Base-by-base conservation (phyloP, 2,329 filamentous ascomycete species). In the Penicillium thymicola region DNA sequence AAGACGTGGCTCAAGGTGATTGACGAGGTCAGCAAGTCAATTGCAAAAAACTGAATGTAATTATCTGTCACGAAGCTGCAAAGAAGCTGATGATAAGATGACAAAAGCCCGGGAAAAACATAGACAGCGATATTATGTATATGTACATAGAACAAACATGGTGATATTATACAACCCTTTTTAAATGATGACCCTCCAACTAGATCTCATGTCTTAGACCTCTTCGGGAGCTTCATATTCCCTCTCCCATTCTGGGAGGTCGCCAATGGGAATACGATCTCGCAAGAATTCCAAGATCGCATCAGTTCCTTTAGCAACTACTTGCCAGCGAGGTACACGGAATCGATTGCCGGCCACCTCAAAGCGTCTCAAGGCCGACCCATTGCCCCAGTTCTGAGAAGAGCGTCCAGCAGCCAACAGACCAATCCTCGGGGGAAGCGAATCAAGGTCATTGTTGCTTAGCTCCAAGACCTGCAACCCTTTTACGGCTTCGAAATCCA, bases 321-420 rank as follows among this genome's bases (percentile, higher is more conserved):
- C 83, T 60, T 89, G 89, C 78, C 89, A 92, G 55, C 89, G 85
- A 0, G 93, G 93, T 32, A 97, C 91, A 32, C 90, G 82, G 75
- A 97, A 97, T 32, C 86, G 82, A 71, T 97, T 97, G 0, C 92
- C 92, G 28, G 84, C 84, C 4, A 96, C 88, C 46, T 96, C 88
- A 10, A 97, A 77, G 52, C 80, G 83, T 73, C 80, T 89, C 77
- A 76, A 85, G 60, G 65, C 85, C 76, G 69, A 68, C 2, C 80
- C 79, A 38, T 67, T 69, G 5, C 72, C 70, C 67, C 70, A 71
- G n/a, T 70, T 74, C 21, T 65, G 60, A 18, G 66, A 65, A 16
- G 66, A 69, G 10, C 73, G 71, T 27, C 78, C 79, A 2, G 86
- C 87, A 25, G 87, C 86, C 0, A 96, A 79, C 13, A 96, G 78